Evolutionary conservation across 768 basidiomycete species (phyloP).

Genomic region (Trametes cinnabarina): DNA sequence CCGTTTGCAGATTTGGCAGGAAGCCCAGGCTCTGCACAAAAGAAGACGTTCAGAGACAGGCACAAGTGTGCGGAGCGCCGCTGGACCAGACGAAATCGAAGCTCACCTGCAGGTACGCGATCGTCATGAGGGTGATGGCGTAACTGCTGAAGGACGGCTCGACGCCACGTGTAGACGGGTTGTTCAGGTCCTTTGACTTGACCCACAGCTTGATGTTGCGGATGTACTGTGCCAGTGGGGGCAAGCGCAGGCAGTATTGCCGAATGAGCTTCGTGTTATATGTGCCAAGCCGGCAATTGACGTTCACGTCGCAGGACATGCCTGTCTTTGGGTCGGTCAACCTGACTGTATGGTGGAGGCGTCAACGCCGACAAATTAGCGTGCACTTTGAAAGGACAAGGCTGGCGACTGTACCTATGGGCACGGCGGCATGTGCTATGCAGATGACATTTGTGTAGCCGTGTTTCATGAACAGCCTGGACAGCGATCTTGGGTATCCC

Average conservation of each 20-base stretch:
- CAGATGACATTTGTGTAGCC: constrained; percentile 34
- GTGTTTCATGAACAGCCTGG: constrained; percentile 27
- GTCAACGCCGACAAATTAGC: not conserved
- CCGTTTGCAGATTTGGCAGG: constrained; percentile 54
- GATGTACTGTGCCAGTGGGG: constrained; percentile 45
- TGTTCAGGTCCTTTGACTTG: constrained; percentile 49
- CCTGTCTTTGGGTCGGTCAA: constrained; percentile 43
- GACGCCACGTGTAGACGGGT: constrained; percentile 31
- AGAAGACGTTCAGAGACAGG: not conserved
- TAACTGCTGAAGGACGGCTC: constrained; percentile 58
- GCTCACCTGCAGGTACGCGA: constrained; percentile 56
- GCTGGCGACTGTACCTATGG: constrained; percentile 32
- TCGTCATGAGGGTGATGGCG: constrained; percentile 57
- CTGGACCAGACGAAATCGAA: no score
- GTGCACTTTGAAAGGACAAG: not conserved
- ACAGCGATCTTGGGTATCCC: constrained; percentile 21
- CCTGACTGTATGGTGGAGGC: constrained; percentile 41
- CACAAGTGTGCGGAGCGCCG: no score
- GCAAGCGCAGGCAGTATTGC: constrained; percentile 47
- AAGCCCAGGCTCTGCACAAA: constrained; percentile 38
- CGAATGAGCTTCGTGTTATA: constrained; percentile 50
- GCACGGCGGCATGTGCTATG: constrained; percentile 33
- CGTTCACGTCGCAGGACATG: constrained; percentile 53
- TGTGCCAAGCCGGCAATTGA: constrained; percentile 60
- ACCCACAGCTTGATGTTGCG: constrained; percentile 60